Base-by-base conservation (phyloP, 441 rosid species). In the Populus hybrid region DNA sequence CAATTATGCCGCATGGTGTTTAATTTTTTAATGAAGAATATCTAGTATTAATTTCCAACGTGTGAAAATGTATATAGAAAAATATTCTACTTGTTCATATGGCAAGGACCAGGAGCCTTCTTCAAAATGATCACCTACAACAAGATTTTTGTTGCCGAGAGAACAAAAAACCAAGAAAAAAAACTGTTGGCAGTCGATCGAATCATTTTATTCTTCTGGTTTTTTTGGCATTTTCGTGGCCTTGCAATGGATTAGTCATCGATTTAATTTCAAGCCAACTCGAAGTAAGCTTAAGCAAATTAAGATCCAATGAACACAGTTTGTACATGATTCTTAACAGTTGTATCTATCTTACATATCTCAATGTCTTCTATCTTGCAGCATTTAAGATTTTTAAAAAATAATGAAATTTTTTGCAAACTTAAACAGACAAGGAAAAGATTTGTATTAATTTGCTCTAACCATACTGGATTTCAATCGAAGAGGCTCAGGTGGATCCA, bases 401-500 rank as follows among this genome's bases (percentile, higher is more conserved):
- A n/a, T n/a, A 35, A 64, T 16, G 8, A 30, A 46, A 4, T 1
- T 18, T 64, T 53, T 53, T 53, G 61, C 61, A 53, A 5, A 53
- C 61, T 1, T 53, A 16, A 16, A 18, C 61, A 9, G 12, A 36
- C 1, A 36, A 65, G 32, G 32, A 30, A 30, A 30, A 30, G 32
- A 30, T 30, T 30, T 30, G 63, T 16, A 35, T 32, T 21, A 42
- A 20, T 46, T 50, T 12, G 71, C 50, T 18, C 71, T 38, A 59
- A 76, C 77, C 70, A 26, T 14, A 50, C 8, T 53, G 10, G 76
- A 65, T 24, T 83, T 86, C 88, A 92, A 74, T 67, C 75, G 88
- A 77, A 93, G 97, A 23, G 91, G 96, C 72, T 73, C 77, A 0
- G 99, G 98, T 21, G 91, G 98, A 77, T 84, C 86, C 87, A 88